Conservation (phyloP, 192 early-diverging fungal species). For the Haplosporangium gracile region DNA sequence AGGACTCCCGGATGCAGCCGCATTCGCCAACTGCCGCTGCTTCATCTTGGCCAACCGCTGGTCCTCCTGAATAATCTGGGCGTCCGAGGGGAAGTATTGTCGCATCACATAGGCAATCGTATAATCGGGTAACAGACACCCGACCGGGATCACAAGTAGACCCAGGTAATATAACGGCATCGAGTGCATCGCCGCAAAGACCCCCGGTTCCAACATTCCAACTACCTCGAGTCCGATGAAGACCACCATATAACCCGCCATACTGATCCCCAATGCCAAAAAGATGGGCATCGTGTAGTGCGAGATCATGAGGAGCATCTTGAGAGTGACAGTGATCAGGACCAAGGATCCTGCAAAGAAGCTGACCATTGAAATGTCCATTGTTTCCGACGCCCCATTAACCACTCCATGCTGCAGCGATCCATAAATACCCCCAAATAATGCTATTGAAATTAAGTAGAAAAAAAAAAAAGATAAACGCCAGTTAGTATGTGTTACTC, state of each 20-base stretch:
- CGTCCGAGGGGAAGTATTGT: constrained; percentile 48
- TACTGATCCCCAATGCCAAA: constrained; percentile 35
- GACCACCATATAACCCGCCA: constrained; percentile 41
- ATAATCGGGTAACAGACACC: constrained; percentile 50
- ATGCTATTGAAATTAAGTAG: constrained; percentile 14
- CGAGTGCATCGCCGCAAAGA: constrained; percentile 34
- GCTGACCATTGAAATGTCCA: constrained; percentile 41
- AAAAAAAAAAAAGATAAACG: background rate
- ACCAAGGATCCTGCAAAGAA: constrained; percentile 50
- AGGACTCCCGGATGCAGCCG: background rate
- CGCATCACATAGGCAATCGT: constrained; percentile 23
- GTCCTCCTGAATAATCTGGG: constrained; percentile 53
- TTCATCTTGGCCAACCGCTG: constrained; percentile 34
- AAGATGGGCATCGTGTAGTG: constrained; percentile 45
- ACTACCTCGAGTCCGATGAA: constrained; percentile 45
- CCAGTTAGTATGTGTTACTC: background rate
- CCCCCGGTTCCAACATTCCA: constrained; percentile 27
- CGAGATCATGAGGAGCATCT: constrained; percentile 52
- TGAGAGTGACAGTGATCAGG: constrained; percentile 52
- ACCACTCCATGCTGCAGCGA: constrained; percentile 29
- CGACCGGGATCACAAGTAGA: constrained; percentile 40
- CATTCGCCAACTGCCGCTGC: background rate
- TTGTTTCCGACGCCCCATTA: constrained; percentile 5
- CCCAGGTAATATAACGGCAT: constrained; percentile 51
- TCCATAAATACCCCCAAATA: constrained; percentile 45